Evolutionary conservation across 768 basidiomycete species (phyloP), one percentile per base, ranked within the genome.

Genomic region (Phlebiopsis gigantea): DNA sequence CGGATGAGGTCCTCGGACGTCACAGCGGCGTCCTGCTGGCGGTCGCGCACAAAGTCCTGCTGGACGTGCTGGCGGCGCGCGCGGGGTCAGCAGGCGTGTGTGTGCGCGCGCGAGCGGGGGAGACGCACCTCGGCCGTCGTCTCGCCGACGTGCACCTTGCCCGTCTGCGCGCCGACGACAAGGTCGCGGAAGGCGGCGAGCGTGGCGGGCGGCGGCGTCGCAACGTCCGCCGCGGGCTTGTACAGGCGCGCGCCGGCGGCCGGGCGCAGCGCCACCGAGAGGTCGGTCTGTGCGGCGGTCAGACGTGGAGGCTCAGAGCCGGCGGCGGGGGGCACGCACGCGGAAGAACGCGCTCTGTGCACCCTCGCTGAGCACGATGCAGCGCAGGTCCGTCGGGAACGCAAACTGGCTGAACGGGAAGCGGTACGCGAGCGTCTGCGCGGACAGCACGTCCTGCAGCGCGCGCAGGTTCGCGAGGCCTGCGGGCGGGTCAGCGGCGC

Each of bases 321-420:
- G 9, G 29, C 12, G 30, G 55, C 34, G 53, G 19, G n/a, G 34
- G 45, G 46, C 21, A 12, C 64, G 24, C 56, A 87, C 89, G 77
- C 83, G 77, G 68, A 90, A 87, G 64, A 93, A 85, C 1, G 85
- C 74, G 61, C 87, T 90, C 69, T 82, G 84, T 57, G 74, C 75
- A 28, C 90, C 88, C 57, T 85, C 78, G 41, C 78, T 76, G 9
- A 87, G 69, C 0, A 88, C 69, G 19, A 93, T 60, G 57, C 85
- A 81, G n/a, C 70, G 75, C n/a, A 88, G 69, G 62, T 91, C 88
- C 0, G 88, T 90, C 19, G 83, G 75, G 63, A 93, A 92, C 7
- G 77, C 69, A 67, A 87, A 92, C 56, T 67, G 75, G 65, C 83
- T 87, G 68, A 81, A 93, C 1, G 90, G 91, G 65, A 91, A 93